Conservation (phyloP, 1,284 basidiomycete genomes). For the Heliocybe sulcata region DNA sequence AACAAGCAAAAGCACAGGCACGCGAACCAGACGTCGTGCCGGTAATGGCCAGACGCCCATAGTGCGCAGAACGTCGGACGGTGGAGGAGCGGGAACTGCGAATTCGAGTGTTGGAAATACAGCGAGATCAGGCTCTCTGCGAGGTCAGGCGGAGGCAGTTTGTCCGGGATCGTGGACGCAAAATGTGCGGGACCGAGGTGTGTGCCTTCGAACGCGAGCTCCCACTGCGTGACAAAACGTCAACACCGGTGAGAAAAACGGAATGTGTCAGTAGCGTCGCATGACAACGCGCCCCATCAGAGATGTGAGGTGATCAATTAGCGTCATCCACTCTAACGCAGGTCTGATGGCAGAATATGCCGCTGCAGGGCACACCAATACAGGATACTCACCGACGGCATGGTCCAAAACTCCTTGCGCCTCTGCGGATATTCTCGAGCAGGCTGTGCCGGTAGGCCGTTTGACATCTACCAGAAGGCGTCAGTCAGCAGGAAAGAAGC, state of each 20-base stretch:
- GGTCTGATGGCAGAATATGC: not conserved
- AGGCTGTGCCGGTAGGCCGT: not conserved
- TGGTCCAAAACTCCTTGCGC: constrained; percentile 27
- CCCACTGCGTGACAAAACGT: constrained; percentile 38
- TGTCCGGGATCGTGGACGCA: constrained; percentile 31
- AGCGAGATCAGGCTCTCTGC: constrained; percentile 35
- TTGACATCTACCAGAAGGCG: not conserved
- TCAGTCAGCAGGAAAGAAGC: not conserved
- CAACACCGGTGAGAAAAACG: not conserved
- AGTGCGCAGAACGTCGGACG: constrained; percentile 38
- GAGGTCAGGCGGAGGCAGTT: constrained; percentile 50
- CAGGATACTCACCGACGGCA: constrained; percentile 23
- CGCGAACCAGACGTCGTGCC: constrained; percentile 36
- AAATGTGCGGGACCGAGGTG: constrained; percentile 24
- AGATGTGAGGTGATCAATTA: not conserved
- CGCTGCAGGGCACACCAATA: not conserved
- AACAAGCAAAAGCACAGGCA: constrained; percentile 41
- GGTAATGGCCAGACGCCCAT: constrained; percentile 32
- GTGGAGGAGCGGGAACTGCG: constrained; percentile 40
- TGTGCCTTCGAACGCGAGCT: constrained; percentile 44
- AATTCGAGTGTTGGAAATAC: constrained; percentile 38
- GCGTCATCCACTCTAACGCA: not conserved
- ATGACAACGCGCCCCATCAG: not conserved
- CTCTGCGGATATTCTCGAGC: constrained; percentile 10
- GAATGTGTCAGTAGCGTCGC: not conserved